Conservation (phyloP, 2,329 filamentous ascomycete species). For the Daldinia eschscholtzii region DNA sequence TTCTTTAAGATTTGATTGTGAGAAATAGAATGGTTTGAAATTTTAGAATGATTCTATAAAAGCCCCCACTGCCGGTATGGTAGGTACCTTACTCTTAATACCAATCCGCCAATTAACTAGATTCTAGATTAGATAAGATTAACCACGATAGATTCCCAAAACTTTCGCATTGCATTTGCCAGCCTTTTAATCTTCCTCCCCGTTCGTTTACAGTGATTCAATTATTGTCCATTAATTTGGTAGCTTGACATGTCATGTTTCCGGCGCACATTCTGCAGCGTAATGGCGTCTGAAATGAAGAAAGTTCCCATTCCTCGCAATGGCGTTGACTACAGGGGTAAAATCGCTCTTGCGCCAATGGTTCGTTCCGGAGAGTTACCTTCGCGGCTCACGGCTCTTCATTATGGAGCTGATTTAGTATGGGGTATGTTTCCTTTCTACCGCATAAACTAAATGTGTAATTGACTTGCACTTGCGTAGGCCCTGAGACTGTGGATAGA, state of each 20-base stretch:
- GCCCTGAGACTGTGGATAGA: slow-evolving; percentile 93
- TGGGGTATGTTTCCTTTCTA: slow-evolving; percentile 74
- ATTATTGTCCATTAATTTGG: slow-evolving; percentile 10
- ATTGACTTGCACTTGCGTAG: slow-evolving; percentile 56
- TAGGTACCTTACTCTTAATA: neutral
- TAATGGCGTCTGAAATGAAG: slow-evolving; percentile 71
- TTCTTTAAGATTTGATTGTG: too few species aligned
- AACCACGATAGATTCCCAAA: slow-evolving; percentile 23
- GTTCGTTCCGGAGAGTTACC: slow-evolving; percentile 97
- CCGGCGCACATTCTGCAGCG: slow-evolving; percentile 57
- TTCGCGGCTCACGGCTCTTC: slow-evolving; percentile 86
- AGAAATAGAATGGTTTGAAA: too few species aligned
- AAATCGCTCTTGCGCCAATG: slow-evolving; percentile 96
- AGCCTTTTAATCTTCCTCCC: neutral
- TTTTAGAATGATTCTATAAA: too few species aligned
- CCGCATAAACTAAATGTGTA: neutral
- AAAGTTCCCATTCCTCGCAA: slow-evolving; percentile 86
- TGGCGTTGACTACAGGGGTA: slow-evolving; percentile 94
- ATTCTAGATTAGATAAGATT: slow-evolving; percentile 42
- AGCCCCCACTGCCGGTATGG: too few species aligned
- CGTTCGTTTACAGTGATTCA: slow-evolving; percentile 2
- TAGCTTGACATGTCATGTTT: slow-evolving; percentile 45
- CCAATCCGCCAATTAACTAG: too few species aligned
- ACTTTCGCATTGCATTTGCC: slow-evolving; percentile 10
- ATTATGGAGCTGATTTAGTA: slow-evolving; percentile 96